Evolutionary conservation across 352 stramenopile species (phyloP).

Genomic region (Phytophthora foliorum): DNA sequence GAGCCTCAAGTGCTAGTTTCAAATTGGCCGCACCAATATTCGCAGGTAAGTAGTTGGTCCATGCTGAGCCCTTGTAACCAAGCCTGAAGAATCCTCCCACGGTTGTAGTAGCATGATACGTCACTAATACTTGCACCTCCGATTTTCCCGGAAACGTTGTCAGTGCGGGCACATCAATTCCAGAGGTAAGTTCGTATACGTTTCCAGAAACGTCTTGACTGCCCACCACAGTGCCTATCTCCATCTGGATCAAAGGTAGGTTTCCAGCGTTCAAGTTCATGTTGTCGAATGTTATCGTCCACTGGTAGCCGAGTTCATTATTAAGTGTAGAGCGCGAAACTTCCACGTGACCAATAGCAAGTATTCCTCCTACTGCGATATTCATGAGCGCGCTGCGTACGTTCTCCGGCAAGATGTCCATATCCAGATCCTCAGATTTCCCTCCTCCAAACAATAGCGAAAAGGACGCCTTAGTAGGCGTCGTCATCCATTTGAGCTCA

Average conservation of each 20-base stretch:
- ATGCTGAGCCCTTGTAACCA: constrained; percentile 79
- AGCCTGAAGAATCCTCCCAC: constrained; percentile 78
- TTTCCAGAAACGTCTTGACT: constrained; percentile 46
- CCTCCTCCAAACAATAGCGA: constrained; percentile 79
- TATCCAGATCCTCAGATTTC: constrained; percentile 73
- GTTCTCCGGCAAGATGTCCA: constrained; percentile 82
- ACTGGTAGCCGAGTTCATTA: constrained; percentile 72
- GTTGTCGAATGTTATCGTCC: constrained; percentile 79
- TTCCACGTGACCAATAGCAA: constrained; percentile 52
- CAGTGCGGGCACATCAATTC: constrained; percentile 45
- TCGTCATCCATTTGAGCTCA: constrained; percentile 82
- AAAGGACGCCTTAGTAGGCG: constrained; percentile 59
- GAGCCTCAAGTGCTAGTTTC: constrained; percentile 66
- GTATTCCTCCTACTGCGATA: constrained; percentile 50
- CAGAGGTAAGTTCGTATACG: constrained; percentile 61
- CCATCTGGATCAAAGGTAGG: constrained; percentile 73
- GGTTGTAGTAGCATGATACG: constrained; percentile 46
- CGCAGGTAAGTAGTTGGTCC: constrained; percentile 72
- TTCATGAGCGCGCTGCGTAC: constrained; percentile 92
- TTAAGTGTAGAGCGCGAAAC: constrained; percentile 76
- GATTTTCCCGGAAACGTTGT: constrained; percentile 60
- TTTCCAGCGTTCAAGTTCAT: constrained; percentile 50
- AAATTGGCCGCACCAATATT: constrained; percentile 48
- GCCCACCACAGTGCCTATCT: constrained; percentile 37
- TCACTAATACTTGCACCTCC: constrained; percentile 82